Evolutionary conservation across 2,329 filamentous ascomycete genomes (phyloP).

Genomic region (Colletotrichum horii): DNA sequence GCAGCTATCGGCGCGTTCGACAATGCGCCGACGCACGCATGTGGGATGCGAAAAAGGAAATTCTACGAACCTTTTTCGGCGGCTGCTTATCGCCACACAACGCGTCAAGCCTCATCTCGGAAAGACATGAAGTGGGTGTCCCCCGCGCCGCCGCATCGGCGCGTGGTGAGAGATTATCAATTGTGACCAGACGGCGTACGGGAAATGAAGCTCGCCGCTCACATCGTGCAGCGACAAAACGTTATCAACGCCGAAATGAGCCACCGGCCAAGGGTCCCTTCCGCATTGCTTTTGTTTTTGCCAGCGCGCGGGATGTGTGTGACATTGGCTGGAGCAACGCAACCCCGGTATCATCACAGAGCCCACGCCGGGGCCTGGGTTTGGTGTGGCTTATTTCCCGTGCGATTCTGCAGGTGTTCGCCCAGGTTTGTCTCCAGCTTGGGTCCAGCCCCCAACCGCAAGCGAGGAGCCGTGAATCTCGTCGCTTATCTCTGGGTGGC

Average conservation of each 20-base stretch:
- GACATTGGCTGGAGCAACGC: not conserved
- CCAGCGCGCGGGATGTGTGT: not conserved
- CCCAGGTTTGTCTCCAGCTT: not conserved
- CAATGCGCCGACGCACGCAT: not conserved
- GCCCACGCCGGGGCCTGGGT: not conserved
- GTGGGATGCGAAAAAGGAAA: not conserved
- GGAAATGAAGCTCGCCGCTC: not conserved
- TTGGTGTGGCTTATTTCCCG: not conserved
- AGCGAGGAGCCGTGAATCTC: not conserved
- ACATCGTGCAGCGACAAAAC: not conserved
- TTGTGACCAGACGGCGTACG: slow-evolving; percentile 1
- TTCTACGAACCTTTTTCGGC: not conserved
- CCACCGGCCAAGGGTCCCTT: not conserved
- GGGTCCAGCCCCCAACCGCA: not conserved
- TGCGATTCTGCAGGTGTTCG: not conserved
- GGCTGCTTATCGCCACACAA: not conserved
- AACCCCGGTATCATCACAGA: not conserved
- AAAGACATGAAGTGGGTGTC: not conserved
- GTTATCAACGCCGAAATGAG: not conserved
- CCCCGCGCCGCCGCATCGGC: not conserved
- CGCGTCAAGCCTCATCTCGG: not conserved
- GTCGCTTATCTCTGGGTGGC: slow-evolving; percentile 4
- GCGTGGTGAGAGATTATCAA: slow-evolving; percentile 8
- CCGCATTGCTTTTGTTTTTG: not conserved
- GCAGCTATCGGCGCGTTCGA: not conserved